These are phyloP conservation scores for Leptodermis oblonga DNA, from an alignment of 257 asterid species.

Conservation along the genomic window DNA sequence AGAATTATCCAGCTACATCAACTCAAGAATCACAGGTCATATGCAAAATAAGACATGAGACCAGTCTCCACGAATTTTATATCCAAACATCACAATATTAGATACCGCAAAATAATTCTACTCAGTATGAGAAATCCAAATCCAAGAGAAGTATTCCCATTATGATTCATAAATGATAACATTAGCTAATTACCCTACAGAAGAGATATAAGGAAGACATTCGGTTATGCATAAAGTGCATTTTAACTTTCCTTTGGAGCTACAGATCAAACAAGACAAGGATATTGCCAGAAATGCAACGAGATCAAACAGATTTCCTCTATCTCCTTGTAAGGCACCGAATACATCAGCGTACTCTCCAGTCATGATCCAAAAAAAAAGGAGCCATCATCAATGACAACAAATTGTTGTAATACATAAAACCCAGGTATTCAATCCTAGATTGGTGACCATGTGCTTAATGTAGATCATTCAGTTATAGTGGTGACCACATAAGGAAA, in stretches of 20 bases:
- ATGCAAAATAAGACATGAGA: no score
- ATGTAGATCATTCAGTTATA: slow-evolving; percentile 94
- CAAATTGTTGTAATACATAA: slow-evolving; percentile 71
- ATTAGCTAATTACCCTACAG: background rate
- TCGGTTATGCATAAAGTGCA: background rate
- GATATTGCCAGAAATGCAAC: no score
- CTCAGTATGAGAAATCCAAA: no score
- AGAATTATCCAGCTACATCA: no score
- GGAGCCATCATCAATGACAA: slow-evolving; percentile 95
- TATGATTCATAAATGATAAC: no score
- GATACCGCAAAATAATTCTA: no score
- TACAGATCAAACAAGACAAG: slow-evolving; percentile 21
- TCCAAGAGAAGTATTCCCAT: no score
- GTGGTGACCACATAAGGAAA: slow-evolving; percentile 80
- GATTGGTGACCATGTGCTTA: slow-evolving; percentile 93
- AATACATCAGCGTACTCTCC: slow-evolving; percentile 88
- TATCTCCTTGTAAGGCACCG: no score
- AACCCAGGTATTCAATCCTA: slow-evolving; percentile 93
- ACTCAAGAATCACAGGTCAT: no score
- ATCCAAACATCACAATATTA: no score
- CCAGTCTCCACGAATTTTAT: no score
- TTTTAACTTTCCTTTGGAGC: slow-evolving; percentile 11
- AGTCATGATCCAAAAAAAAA: slow-evolving; percentile 74
- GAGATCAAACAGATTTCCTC: no score
- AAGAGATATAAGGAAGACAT: slow-evolving; percentile 4